Evolutionary conservation across 2,329 filamentous ascomycete genomes (phyloP), one percentile per base, ranked within the genome.

Genomic region (Colletotrichum sp.): DNA sequence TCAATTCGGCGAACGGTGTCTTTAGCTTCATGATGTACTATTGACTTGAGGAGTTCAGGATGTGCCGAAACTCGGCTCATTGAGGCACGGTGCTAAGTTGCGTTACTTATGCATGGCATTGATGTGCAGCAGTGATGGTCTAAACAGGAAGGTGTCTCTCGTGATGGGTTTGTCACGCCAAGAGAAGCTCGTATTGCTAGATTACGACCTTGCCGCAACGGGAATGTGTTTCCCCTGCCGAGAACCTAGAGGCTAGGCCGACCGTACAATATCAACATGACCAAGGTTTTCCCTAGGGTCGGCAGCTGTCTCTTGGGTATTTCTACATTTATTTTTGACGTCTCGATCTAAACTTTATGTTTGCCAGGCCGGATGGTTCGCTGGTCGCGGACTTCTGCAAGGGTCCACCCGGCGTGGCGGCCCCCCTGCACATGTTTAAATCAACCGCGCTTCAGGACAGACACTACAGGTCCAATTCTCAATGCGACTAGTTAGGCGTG

Each of bases 81-180:
- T 7, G 9, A 21, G 7, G 47, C 27, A 27, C 12, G 16, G 29
- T 38, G 31, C 9, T 15, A 43, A 8, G 9, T 21, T 54, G 55
- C 62, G 55, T 36, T 27, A 27, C 27, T 29, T 58, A 43, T 43
- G 8, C 5, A 43, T 31, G 9, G 4, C 47, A 36, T 24, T 31
- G 15, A 18, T 9, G 16, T 13, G 15, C 62, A n/a, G 51, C 12
- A 8, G 12, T 9, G 3, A 31, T 47, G 58, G 8, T 69, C 24
- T 16, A n/a, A 72, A 47, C 15, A 62, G 70, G 47, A 72, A 72
- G 70, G 70, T 72, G 47, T n/a, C 58, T 18, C 13, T 51, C 36
- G 59, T 13, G 47, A 63, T 69, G 70, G 70, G 33, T 51, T 69
- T 43, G 29, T 62, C 43, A 55, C 24, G 59, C 15, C 62, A 61